Conservation (phyloP, 2,329 filamentous ascomycete species). For the Didymosphaeria variabile region DNA sequence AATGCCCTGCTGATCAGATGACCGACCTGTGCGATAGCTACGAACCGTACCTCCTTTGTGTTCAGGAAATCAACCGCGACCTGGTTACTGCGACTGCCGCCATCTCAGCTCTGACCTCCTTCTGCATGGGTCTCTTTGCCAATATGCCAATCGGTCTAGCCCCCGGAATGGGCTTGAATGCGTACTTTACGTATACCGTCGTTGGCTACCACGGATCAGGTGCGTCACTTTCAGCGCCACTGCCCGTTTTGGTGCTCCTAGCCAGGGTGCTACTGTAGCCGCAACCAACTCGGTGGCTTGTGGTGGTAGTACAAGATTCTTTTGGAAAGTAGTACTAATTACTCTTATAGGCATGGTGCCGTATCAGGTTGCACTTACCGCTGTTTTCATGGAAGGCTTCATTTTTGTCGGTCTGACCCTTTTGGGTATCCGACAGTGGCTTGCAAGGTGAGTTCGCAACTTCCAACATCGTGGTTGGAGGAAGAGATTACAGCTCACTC, state of each 20-base stretch:
- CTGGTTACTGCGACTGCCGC: conserved; percentile 86
- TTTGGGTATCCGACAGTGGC: conserved; percentile 77
- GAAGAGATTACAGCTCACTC: background rate
- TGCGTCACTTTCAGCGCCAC: conserved; percentile 25
- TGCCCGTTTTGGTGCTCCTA: conserved; percentile 27
- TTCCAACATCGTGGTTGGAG: conserved; percentile 51
- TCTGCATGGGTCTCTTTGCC: conserved; percentile 83
- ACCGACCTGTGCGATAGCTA: conserved; percentile 64
- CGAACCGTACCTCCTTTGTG: conserved; percentile 70
- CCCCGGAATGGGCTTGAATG: conserved; percentile 83
- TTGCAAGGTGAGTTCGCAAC: conserved; percentile 47
- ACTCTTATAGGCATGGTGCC: conserved; percentile 63
- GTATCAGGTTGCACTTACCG: conserved; percentile 79
- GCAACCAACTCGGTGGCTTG: conserved; percentile 12
- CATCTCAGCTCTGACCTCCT: conserved; percentile 79
- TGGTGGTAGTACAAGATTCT: conserved; percentile 13
- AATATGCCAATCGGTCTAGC: conserved; percentile 81
- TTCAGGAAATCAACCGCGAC: conserved; percentile 73
- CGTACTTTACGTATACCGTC: conserved; percentile 84
- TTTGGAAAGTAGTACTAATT: conserved; percentile 23
- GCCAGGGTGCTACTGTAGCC: conserved; percentile 20
- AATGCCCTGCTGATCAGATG: conserved; percentile 63
- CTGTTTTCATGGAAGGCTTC: conserved; percentile 88
- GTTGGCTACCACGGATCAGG: conserved; percentile 81
- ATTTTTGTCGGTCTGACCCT: conserved; percentile 83